These are phyloP conservation scores for Nitzschia sp. DNA, from an alignment of 108 stramenopile species.

Conservation along the genomic window DNA sequence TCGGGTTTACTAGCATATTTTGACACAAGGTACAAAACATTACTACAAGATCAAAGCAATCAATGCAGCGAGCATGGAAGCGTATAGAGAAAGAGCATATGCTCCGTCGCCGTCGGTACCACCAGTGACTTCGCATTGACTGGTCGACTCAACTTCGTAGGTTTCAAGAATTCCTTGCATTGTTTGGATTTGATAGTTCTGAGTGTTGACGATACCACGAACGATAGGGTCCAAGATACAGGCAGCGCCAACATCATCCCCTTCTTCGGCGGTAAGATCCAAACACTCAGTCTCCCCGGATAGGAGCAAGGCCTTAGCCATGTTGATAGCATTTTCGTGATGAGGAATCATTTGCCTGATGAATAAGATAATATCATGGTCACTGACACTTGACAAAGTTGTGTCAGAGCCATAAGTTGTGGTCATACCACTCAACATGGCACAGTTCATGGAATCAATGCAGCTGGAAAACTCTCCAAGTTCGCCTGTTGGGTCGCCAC, in stretches of 20 bases:
- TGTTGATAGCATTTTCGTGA: slow-evolving; percentile 90
- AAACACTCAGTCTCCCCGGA: slow-evolving; percentile 42
- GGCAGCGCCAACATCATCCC: not conserved
- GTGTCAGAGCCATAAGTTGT: slow-evolving; percentile 23
- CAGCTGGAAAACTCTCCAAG: slow-evolving; percentile 44
- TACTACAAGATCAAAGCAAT: not conserved
- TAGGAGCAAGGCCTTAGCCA: slow-evolving; percentile 82
- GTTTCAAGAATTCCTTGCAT: slow-evolving; percentile 65
- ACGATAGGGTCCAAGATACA: slow-evolving; percentile 36
- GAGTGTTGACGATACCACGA: slow-evolving; percentile 62
- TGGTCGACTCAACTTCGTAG: not conserved
- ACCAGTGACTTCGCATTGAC: not conserved
- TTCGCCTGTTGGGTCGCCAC: slow-evolving; percentile 18
- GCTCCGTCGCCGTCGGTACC: not conserved
- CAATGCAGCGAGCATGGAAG: not conserved
- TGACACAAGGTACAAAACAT: not conserved
- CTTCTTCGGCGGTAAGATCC: slow-evolving; percentile 44
- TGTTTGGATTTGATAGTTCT: slow-evolving; percentile 80
- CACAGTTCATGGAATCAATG: slow-evolving; percentile 77
- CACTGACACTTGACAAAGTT: not conserved
- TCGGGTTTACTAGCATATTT: no score
- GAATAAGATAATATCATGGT: slow-evolving; percentile 44
- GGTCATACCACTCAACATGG: slow-evolving; percentile 71
- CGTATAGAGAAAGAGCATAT: not conserved
- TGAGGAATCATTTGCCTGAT: slow-evolving; percentile 93